Conservation (phyloP, 805 yeast genomes). For the Novakomyces olei region DNA sequence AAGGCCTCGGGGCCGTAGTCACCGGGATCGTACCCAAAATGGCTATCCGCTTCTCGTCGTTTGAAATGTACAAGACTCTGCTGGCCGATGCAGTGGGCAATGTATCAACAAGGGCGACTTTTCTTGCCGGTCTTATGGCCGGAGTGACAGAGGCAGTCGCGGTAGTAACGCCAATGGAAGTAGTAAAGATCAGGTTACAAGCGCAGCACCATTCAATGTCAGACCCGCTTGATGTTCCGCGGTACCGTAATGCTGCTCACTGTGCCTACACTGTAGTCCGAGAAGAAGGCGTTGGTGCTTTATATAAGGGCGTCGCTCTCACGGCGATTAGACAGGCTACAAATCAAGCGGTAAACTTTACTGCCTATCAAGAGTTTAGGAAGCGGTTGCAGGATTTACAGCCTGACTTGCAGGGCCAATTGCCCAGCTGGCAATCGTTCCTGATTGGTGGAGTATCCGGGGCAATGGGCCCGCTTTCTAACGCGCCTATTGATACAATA, state of each 20-base stretch:
- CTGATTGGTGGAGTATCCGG: constrained; percentile 79
- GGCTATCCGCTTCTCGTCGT: constrained; percentile 92
- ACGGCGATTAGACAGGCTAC: constrained; percentile 97
- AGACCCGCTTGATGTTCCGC: constrained; percentile 60
- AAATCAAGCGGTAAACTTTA: constrained; percentile 95
- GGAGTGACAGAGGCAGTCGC: constrained; percentile 90
- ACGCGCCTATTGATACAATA: constrained; percentile 92
- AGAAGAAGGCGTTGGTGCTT: constrained; percentile 76
- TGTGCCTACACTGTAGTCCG: constrained; percentile 61
- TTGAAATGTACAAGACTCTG: constrained; percentile 61
- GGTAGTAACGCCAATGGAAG: constrained; percentile 94
- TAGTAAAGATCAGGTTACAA: constrained; percentile 85
- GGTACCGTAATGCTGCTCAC: constrained; percentile 82
- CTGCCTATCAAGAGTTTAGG: constrained; percentile 74
- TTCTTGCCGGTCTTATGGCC: constrained; percentile 88
- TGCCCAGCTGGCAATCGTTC: constrained; percentile 90
- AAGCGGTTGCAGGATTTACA: constrained; percentile 36
- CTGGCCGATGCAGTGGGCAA: constrained; percentile 20
- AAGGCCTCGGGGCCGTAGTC: constrained; percentile 91
- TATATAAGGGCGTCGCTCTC: constrained; percentile 83
- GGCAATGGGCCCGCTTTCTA: constrained; percentile 92
- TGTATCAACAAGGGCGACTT: constrained; percentile 54
- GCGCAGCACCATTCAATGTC: constrained; percentile 83
- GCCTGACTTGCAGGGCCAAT: constrained; percentile 30
- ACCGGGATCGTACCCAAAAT: constrained; percentile 95